These are phyloP conservation scores for Hebeloma cylindrosporum DNA, from an alignment of 768 basidiomycete species.

Conservation along the genomic window DNA sequence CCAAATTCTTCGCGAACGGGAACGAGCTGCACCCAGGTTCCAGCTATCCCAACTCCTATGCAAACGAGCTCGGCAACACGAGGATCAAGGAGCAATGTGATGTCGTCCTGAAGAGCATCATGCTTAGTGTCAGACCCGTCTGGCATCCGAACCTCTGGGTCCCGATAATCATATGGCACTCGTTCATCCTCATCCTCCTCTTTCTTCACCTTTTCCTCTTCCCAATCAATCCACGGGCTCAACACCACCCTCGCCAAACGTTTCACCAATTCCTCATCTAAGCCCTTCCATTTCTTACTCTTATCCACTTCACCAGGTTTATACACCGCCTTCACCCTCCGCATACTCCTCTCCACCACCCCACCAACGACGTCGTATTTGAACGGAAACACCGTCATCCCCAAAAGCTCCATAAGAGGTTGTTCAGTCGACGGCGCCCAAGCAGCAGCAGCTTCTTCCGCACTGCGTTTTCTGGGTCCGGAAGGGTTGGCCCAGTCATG, in stretches of 20 bases:
- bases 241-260: conserved; percentile 52
- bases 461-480: conserved; percentile 1
- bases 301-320: conserved; percentile 10
- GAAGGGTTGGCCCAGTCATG: conserved; percentile 9
- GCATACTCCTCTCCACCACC: conserved; percentile 55
- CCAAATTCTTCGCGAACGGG: conserved; percentile 24
- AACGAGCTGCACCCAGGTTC: conserved; percentile 60
- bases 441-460: conserved; percentile 10
- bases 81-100: conserved; percentile 51
- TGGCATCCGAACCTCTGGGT: not conserved
- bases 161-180: not conserved
- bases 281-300: conserved; percentile 25
- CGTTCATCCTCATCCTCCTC: conserved; percentile 9
- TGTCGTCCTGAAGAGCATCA: conserved; percentile 48
- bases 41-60: conserved; percentile 57
- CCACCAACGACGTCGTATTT: conserved; percentile 17
- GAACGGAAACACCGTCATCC: conserved; percentile 24
- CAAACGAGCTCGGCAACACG: conserved; percentile 38
- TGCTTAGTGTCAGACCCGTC: conserved; percentile 23
- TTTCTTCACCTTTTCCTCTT: conserved; percentile 16
- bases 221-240: conserved; percentile 52
- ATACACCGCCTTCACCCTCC: conserved; percentile 39
- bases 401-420: conserved; percentile 22
- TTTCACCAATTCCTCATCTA: conserved; percentile 49
- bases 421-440: conserved; percentile 19